These are phyloP conservation scores for Plasmodium knowlesi DNA, from an alignment of 169 alveolate genomes.

Conservation along the genomic window DNA sequence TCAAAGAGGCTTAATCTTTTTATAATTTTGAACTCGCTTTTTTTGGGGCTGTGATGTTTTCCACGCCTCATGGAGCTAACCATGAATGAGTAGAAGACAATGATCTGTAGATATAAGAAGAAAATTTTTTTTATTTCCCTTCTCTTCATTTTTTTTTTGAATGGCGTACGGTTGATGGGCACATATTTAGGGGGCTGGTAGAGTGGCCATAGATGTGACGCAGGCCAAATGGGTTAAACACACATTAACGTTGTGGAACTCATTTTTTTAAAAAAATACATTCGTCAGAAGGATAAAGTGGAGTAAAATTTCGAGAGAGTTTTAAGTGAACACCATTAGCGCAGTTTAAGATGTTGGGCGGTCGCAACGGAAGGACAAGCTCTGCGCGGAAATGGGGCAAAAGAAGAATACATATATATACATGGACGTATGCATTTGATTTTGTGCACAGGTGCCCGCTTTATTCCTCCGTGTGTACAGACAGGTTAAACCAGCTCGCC, in stretches of 20 bases:
- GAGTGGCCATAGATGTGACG: not conserved
- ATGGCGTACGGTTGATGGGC: not conserved
- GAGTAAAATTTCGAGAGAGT: not conserved
- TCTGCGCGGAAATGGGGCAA: not conserved
- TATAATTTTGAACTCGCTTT: not conserved
- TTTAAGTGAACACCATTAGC: not conserved
- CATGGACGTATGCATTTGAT: not conserved
- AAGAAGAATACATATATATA: not conserved
- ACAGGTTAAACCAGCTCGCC: not conserved
- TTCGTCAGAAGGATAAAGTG: not conserved
- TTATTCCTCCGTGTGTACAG: not conserved
- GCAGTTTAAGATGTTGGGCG: not conserved
- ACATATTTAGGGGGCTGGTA: not conserved
- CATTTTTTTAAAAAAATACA: not conserved
- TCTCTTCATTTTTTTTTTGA: conserved; percentile 54
- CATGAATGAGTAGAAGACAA: conserved; percentile 30
- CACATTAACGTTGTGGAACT: not conserved
- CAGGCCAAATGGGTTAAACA: not conserved
- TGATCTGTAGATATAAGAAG: conserved; percentile 22
- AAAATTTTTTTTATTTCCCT: conserved; percentile 23
- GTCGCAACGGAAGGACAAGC: not conserved
- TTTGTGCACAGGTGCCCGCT: not conserved
- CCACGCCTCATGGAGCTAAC: conserved; percentile 21
- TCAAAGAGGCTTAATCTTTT: not conserved
- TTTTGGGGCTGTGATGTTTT: conserved; percentile 10